Base-by-base conservation (phyloP, 2,329 filamentous ascomycete genomes). In the Diaporthe eres region DNA sequence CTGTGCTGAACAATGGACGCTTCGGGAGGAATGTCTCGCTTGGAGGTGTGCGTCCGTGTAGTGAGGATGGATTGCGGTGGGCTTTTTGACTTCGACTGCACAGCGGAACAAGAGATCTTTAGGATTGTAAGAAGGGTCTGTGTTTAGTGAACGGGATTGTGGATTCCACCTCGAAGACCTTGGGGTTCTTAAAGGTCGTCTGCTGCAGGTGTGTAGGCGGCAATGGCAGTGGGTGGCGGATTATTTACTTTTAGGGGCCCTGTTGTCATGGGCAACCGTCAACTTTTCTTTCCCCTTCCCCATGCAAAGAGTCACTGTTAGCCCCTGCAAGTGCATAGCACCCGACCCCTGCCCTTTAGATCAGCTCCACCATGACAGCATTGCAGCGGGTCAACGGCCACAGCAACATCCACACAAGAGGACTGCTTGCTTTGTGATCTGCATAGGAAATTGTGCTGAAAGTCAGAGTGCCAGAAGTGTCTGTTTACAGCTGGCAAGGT, bases 191-290 rank as follows among this genome's bases (percentile, higher is more conserved):
- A 73, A 73, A 55, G 58, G 47, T 37, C 9, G 10, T 53, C n/a
- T 17, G 19, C 42, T 51, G 34, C 47, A 55, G 47, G 70, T 72
- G 13, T 72, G 17, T 60, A 19, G 15, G 71, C 12, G 31, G 71
- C 44, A 65, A 65, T 25, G 58, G 28, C 44, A 61, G 42, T 28
- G 8, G 47, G 28, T n/a, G 57, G 34, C 13, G 9, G 55, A 9
- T 31, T 77, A 58, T 68, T 77, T 76, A 76, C 72, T 44, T 74
- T 53, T 28, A 55, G 47, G 49, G 17, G 44, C 65, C 53, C 31
- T 51, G 70, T 76, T 53, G 63, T 74, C 77, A 72, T 28, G 75
- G 75, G 72, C 75, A 76, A 76, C 75, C 53, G 25, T 47, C 12
- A 57, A 60, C 55, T 68, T 75, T 72, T 71, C 25, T 8, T 8